These are phyloP conservation scores for Colletotrichum incanum DNA, from an alignment of 2,329 filamentous ascomycete species.

Conservation along the genomic window DNA sequence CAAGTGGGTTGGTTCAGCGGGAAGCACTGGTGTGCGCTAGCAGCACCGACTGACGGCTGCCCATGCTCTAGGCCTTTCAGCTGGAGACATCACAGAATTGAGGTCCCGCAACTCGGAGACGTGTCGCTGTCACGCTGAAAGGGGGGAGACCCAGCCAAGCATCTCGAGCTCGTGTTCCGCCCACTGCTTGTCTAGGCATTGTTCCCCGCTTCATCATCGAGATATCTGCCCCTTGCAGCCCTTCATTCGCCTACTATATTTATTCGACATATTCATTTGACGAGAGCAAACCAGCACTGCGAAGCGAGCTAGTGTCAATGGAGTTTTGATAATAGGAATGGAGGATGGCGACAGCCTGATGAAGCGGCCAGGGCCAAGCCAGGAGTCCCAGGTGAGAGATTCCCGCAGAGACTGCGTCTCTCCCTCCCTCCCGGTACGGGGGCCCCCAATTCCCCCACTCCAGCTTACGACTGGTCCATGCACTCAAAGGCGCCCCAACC, in stretches of 20 bases:
- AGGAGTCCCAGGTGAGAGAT: constrained; percentile 14
- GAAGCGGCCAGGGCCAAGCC: constrained; percentile 18
- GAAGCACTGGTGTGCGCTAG: constrained; percentile 18
- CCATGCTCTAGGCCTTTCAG: constrained; percentile 13
- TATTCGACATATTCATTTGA: not conserved
- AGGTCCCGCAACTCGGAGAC: constrained; percentile 28
- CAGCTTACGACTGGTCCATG: constrained; percentile 2
- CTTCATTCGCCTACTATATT: not conserved
- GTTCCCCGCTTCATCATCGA: not conserved
- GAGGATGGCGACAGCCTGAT: constrained; percentile 16
- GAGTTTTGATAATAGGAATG: not conserved
- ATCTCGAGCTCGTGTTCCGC: constrained; percentile 5
- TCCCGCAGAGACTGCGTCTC: not conserved
- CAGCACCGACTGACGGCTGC: constrained; percentile 9
- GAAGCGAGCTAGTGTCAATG: not conserved
- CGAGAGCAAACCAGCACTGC: not conserved
- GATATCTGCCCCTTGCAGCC: not conserved
- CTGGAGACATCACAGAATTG: constrained; percentile 26
- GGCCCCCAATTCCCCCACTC: not conserved
- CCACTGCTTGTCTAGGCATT: not conserved
- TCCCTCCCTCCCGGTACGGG: no score
- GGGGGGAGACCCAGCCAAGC: constrained; percentile 1
- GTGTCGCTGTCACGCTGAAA: constrained; percentile 1
- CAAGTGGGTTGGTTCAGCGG: constrained; percentile 27
- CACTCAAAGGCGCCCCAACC: not conserved